Base-by-base conservation (phyloP, 2,329 filamentous ascomycete species). In the Colletotrichum kahawae region DNA sequence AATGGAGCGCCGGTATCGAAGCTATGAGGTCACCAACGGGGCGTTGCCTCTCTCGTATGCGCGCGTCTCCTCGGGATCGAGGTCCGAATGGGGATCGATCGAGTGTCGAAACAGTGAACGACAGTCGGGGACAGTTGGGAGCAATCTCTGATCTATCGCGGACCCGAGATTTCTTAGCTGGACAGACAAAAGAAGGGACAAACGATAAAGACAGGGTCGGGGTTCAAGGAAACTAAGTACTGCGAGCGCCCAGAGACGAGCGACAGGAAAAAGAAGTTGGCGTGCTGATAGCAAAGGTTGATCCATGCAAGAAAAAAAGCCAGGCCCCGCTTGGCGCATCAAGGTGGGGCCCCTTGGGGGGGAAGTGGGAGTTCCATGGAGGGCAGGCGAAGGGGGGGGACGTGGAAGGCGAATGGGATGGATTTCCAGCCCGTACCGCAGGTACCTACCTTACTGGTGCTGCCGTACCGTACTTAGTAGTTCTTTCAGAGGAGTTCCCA, bases 231-330 rank as follows among this genome's bases (percentile, higher is more conserved):
- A 67, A 33, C 72, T 75, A 72, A 72, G 72, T 75, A 75, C 16
- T 21, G 57, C 57, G 57, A 59, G 67, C 31, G 38, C 48, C 67
- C 43, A 74, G 60, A 8, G 69, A 71, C 65, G 29, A 62, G 31
- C 34, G 34, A 75, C 59, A 34, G 36, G 72, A 67, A 57, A 71
- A 75, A 72, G 68, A 72, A 67, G 62, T 72, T 71, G 72, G 72
- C 69, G 69, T 67, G 31, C 68, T 75, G 69, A 75, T 75, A 75
- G 63, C 63, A 63, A 63, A 67, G 72, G 68, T 72, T 75, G 33
- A 75, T 67, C 68, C 72, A 67, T 67, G 68, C 68, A 63, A 70
- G 24, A 74, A 73, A 70, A 73, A 74, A 71, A 62, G 72, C 72
- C 69, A 67, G 72, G 43, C 63, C 63, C 69, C 68, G 63, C 72